phyloP scores from a whole-genome alignment of 345 rosid species.

The Iberis pinnata region DNA sequence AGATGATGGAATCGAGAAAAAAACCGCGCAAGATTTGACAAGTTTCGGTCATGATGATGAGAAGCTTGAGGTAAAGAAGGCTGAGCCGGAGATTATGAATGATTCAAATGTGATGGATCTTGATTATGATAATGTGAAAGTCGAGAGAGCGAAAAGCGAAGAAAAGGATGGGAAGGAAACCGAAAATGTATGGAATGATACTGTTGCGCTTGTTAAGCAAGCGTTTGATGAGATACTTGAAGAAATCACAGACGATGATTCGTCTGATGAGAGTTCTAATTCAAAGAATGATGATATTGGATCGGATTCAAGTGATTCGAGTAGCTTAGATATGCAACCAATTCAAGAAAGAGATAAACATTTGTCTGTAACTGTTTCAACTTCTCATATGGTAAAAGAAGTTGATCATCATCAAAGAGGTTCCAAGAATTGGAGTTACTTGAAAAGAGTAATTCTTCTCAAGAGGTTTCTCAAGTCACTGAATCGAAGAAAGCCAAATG shows the following conservation, averaged over 20 bases:
- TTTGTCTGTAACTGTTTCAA: constrained; percentile 26
- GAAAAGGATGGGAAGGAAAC: constrained; percentile 18
- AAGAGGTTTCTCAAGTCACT: constrained; percentile 77
- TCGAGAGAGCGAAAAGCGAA: background rate
- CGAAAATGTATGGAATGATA: constrained; percentile 33
- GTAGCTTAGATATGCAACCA: constrained; percentile 15
- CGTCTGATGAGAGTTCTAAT: constrained; percentile 42
- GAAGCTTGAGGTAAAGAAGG: too few species aligned
- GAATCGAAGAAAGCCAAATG: constrained; percentile 42
- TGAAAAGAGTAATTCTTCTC: constrained; percentile 63
- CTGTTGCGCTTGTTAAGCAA: constrained; percentile 67
- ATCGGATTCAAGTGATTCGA: constrained; percentile 23
- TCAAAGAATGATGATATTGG: constrained; percentile 30
- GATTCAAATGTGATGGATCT: constrained; percentile 20
- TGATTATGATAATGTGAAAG: constrained; percentile 6
- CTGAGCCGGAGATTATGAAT: too few species aligned
- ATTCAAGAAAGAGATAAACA: constrained; percentile 26
- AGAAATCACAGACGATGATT: constrained; percentile 48
- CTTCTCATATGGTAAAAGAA: constrained; percentile 19
- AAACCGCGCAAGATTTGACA: background rate
- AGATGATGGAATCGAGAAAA: background rate
- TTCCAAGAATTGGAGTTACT: constrained; percentile 65
- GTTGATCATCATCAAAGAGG: constrained; percentile 29
- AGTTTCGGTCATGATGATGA: too few species aligned
- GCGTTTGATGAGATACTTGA: constrained; percentile 74